Percentiles rank a stretch among this genome's conserved stretches.
These are phyloP conservation scores for Pseudovirgaria hyperparasitica DNA, from an alignment of 2,329 filamentous ascomycete species.

Conservation along the genomic window DNA sequence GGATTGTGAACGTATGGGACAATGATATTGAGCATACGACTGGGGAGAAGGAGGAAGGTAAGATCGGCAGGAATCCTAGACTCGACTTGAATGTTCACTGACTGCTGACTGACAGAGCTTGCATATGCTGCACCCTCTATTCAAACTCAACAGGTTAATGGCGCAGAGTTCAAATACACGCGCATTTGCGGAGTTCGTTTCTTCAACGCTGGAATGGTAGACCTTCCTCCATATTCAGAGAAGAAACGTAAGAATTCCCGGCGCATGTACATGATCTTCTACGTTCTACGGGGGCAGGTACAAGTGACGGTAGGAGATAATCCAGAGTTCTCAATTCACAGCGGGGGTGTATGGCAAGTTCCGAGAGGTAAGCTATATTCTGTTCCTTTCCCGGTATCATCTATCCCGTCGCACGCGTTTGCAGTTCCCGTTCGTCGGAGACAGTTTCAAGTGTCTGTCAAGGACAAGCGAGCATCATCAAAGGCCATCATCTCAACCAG, in stretches of 20 bases:
- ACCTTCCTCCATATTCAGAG: slow-evolving; percentile 67
- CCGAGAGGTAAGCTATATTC: slow-evolving; percentile 61
- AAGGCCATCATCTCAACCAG: too few species aligned
- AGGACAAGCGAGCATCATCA: too few species aligned
- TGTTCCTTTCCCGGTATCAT: too few species aligned
- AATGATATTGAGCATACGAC: slow-evolving; percentile 43
- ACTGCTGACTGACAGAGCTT: slow-evolving; percentile 34
- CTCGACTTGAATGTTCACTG: background rate
- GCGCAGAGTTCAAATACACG: slow-evolving; percentile 70
- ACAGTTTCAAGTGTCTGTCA: too few species aligned
- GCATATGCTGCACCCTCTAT: slow-evolving; percentile 47
- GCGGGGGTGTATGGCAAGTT: slow-evolving; percentile 87
- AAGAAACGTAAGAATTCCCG: slow-evolving; percentile 87
- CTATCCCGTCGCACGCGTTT: too few species aligned
- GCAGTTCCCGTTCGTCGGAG: too few species aligned
- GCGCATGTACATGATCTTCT: slow-evolving; percentile 96
- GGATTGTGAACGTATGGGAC: slow-evolving; percentile 53
- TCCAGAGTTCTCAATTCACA: slow-evolving; percentile 69
- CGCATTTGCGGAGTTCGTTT: slow-evolving; percentile 65
- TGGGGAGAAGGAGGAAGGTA: slow-evolving; percentile 35
- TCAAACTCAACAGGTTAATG: slow-evolving; percentile 43
- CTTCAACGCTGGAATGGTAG: slow-evolving; percentile 81
- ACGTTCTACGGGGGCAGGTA: slow-evolving; percentile 73
- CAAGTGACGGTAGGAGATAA: slow-evolving; percentile 64
- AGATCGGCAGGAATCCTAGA: slow-evolving; percentile 16